phyloP scores from a whole-genome alignment of 306 rosid genomes.

The Trichosanthes cucumerina region DNA sequence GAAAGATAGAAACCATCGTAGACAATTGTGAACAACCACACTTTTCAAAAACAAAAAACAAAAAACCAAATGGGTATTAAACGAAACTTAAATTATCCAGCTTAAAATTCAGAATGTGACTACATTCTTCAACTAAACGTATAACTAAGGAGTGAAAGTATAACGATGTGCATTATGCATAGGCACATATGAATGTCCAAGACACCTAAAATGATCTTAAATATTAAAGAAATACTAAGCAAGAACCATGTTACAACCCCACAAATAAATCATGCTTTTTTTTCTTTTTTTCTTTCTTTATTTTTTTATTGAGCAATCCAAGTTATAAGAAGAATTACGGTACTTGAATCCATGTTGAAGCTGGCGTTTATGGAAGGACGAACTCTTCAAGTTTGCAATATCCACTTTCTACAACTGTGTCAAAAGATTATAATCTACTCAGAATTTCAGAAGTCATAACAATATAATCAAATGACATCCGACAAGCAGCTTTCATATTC shows the following conservation, averaged over 20 bases:
- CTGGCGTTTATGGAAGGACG: background rate
- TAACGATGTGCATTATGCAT: background rate
- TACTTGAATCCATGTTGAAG: constrained; percentile 13
- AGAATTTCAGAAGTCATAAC: background rate
- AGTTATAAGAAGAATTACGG: constrained; percentile 1
- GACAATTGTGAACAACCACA: too few species aligned
- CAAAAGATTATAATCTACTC: background rate
- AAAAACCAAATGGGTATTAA: too few species aligned
- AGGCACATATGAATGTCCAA: background rate
- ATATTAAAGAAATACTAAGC: background rate
- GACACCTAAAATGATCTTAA: background rate
- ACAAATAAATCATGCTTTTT: background rate
- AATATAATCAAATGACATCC: background rate
- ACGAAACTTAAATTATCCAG: background rate
- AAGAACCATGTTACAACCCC: background rate
- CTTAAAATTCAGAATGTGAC: background rate
- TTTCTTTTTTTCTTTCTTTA: too few species aligned
- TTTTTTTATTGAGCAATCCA: background rate
- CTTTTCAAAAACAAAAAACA: too few species aligned
- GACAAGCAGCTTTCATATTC: background rate
- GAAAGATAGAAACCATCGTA: too few species aligned
- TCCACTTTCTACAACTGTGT: constrained; percentile 8
- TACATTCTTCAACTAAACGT: background rate
- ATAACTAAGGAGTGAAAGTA: background rate
- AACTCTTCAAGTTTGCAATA: constrained; percentile 2